Evolutionary conservation across 2,329 filamentous ascomycete genomes (phyloP), one percentile per base, ranked within the genome.

Genomic region (Neofusicoccum sp.): DNA sequence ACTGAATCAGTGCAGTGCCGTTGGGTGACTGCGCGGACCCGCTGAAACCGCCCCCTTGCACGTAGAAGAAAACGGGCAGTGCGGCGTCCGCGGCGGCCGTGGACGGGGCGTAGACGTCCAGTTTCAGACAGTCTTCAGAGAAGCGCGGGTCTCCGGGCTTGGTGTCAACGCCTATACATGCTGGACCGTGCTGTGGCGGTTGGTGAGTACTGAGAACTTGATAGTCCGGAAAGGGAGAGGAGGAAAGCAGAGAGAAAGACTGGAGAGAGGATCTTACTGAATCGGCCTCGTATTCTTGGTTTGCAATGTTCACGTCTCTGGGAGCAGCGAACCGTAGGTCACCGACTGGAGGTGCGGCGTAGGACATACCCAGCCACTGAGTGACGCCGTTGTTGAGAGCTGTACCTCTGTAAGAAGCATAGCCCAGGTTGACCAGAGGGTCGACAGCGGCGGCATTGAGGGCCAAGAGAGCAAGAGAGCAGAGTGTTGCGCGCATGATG

Each of bases 311-410:
- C 1, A 61, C 88, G 71, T 89, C 85, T 67, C 81, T 76, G 0
- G 90, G 88, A 8, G 84, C 84, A 62, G 80, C 78, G 70, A 91
- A 92, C n/a, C 90, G 83, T 65, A 90, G 70, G 7, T 83, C 69
- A 1, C 85, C 87, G 1, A 89, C 62, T 0, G 90, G 90, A 12
- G 89, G 79, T 5, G 88, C 86, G 2, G 90, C 91, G 77, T 87
- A 95, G 47, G 89, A 85, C 66, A 95, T 85, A 1, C 90, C 91
- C 6, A 91, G 81, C 89, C 89, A 94, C 73, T 89, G 83, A 2
- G 84, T 86, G 52, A 92, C 78, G 1, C 87, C 88, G 67, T 85
- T 84, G 0, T 75, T 67, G 1, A 83, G 77, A 39, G 28, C 71
- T 3, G 78, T 75, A 7, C 91, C 91, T 56, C 81, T 74, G 70